Base-by-base conservation (phyloP, 2,329 filamentous ascomycete genomes). In the Cordyceps javanica region DNA sequence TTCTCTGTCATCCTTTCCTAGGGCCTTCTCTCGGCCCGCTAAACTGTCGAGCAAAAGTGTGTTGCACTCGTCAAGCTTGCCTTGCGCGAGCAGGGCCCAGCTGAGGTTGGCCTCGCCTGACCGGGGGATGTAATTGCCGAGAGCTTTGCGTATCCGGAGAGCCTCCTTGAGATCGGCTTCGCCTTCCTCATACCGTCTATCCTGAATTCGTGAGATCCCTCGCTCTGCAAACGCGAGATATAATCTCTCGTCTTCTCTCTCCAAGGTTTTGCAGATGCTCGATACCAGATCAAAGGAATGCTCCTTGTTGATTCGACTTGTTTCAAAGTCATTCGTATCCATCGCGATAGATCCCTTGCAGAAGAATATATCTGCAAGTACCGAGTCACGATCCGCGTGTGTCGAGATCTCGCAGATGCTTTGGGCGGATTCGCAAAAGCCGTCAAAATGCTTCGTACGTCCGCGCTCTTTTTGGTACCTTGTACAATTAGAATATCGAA, bases 221-320 rank as follows among this genome's bases (percentile, higher is more conserved):
- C 59, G 50, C 42, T 60, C 56, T 30, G 59, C 59, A 23, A 48
- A 59, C 21, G 59, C 59, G 4, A 60, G 56, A 30, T 60, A 60
- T 11, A 60, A 25, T 52, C 59, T 45, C 51, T 60, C 59, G 34
- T 60, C 59, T 28, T 28, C 51, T 14, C 32, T 28, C 3, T 46
- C 56, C 28, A 56, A 30, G 34, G 48, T 39, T 21, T 56, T 41
- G 39, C 59, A 60, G 9, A 60, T 59, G 25, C 45, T 36, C 25
- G n/a, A 46, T 10, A 60, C 56, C 9, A 60, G 30, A 51, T 60
- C 56, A 9, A 60, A 48, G 21, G 56, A 59, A 3, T 32, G 21
- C 26, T 60, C 59, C 36, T 60, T 60, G 25, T 57, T 23, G n/a
- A 52, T 48, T 32, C 59, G 41, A 34, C 59, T 60, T 11, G 30